Evolutionary conservation across 2,329 filamentous ascomycete genomes (phyloP).

Genomic region (Xylariaceae sp.): DNA sequence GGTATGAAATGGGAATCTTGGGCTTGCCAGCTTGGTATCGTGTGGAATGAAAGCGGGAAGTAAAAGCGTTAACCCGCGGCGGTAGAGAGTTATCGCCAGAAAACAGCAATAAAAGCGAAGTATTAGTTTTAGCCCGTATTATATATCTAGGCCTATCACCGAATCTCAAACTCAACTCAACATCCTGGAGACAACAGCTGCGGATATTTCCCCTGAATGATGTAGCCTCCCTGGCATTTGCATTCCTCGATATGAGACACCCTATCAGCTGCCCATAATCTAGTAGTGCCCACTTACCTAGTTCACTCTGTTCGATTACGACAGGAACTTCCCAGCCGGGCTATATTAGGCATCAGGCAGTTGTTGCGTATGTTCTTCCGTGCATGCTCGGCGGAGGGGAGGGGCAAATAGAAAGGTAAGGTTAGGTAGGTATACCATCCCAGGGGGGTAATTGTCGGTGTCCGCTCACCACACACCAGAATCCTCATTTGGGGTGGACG

Average conservation of each 20-base stretch:
- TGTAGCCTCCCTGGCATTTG: background rate
- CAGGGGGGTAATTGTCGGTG: no score
- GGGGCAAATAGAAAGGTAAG: no score
- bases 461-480: no score
- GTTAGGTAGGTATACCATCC: no score
- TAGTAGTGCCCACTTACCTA: no score
- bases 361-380: no score
- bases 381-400: no score
- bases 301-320: no score
- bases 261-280: background rate
- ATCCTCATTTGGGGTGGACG: no score
- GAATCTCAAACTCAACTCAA: background rate
- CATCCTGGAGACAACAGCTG: background rate
- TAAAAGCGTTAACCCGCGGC: background rate
- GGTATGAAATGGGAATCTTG: background rate
- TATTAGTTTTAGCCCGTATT: background rate
- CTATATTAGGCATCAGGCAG: no score
- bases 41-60: background rate
- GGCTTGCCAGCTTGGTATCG: background rate
- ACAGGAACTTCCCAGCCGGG: no score
- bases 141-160: background rate
- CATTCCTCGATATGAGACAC: background rate
- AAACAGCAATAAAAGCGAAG: background rate
- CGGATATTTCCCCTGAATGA: background rate
- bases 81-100: background rate